phyloP scores from a whole-genome alignment of 2,329 filamentous ascomycete species.

The Chaetomiaceae sp. region DNA sequence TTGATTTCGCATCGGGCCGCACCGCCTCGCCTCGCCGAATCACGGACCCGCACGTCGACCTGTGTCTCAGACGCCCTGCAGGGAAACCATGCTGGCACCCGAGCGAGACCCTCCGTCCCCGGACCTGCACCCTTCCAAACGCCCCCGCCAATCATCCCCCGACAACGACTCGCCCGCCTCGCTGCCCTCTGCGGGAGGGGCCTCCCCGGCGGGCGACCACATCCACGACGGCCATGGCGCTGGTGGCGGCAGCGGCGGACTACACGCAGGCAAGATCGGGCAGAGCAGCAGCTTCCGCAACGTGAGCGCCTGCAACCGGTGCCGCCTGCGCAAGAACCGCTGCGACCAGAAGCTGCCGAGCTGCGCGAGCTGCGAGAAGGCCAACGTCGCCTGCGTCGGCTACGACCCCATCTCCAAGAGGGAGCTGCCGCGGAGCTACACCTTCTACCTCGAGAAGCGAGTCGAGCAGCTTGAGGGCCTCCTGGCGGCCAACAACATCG shows the following conservation, averaged over 20 bases:
- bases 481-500: constrained; percentile 63
- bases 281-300: constrained; percentile 71
- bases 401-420: constrained; percentile 96
- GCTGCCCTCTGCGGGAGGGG: constrained; percentile 26
- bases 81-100: constrained; percentile 39
- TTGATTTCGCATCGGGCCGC: constrained; percentile 14
- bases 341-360: constrained; percentile 91
- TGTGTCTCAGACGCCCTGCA: constrained; percentile 13
- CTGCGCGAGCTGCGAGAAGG: constrained; percentile 89
- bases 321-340: constrained; percentile 85
- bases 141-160: constrained; percentile 51
- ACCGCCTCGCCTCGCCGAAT: constrained; percentile 13
- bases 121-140: constrained; percentile 51
- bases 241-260: constrained; percentile 25
- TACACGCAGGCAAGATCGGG: constrained; percentile 41
- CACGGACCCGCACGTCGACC: constrained; percentile 11
- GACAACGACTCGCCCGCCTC: constrained; percentile 42
- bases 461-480: constrained; percentile 78
- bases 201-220: constrained; percentile 35
- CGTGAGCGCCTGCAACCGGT: constrained; percentile 92
- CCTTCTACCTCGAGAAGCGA: constrained; percentile 88
- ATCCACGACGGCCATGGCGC: constrained; percentile 30
- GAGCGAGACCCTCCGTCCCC: constrained; percentile 46
- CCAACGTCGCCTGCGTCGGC: constrained; percentile 84
- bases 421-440: constrained; percentile 91